Percentiles rank a stretch among this genome's conserved stretches.
Conservation (phyloP, 805 yeast genomes). For the Ogataea wickerhamii region DNA sequence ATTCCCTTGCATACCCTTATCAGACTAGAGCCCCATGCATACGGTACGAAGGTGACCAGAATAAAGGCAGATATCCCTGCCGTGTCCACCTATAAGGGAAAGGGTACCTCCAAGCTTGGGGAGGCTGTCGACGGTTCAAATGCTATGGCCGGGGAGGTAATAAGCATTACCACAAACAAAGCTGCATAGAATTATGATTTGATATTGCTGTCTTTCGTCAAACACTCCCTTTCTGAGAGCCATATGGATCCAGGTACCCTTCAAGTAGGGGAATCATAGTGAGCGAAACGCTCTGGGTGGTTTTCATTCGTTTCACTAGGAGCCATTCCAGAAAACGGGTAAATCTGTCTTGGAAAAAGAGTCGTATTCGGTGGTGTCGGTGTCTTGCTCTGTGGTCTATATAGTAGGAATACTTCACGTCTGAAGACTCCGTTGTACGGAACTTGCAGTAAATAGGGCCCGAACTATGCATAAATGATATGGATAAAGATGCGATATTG, state of each 20-base stretch:
- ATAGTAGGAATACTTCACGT: constrained; percentile 12
- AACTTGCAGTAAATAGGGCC: constrained; percentile 11
- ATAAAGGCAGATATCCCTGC: constrained; percentile 97
- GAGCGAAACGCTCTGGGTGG: constrained; percentile 18
- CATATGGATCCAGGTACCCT: constrained; percentile 1
- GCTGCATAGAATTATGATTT: too few relatives aligned
- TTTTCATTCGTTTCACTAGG: constrained; percentile 14
- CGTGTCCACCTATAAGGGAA: constrained; percentile 92
- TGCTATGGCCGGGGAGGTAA: constrained; percentile 48
- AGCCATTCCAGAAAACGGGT: constrained; percentile 7
- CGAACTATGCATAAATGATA: background rate
- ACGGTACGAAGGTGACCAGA: constrained; percentile 80
- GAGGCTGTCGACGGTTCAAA: constrained; percentile 40
- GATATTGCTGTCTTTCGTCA: too few relatives aligned
- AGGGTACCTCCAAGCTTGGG: constrained; percentile 73
- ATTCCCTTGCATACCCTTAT: constrained; percentile 95
- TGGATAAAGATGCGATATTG: too few relatives aligned
- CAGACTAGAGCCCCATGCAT: constrained; percentile 93
- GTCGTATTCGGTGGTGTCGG: background rate
- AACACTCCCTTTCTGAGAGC: too few relatives aligned
- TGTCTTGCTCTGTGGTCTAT: constrained; percentile 1
- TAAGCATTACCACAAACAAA: constrained; percentile 29
- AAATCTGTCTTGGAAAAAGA: constrained; percentile 1
- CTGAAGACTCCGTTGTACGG: constrained; percentile 7
- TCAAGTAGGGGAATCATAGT: constrained; percentile 16